Conservation (phyloP, 139 green algal species). For the Tetradesmus lagerheimii region DNA sequence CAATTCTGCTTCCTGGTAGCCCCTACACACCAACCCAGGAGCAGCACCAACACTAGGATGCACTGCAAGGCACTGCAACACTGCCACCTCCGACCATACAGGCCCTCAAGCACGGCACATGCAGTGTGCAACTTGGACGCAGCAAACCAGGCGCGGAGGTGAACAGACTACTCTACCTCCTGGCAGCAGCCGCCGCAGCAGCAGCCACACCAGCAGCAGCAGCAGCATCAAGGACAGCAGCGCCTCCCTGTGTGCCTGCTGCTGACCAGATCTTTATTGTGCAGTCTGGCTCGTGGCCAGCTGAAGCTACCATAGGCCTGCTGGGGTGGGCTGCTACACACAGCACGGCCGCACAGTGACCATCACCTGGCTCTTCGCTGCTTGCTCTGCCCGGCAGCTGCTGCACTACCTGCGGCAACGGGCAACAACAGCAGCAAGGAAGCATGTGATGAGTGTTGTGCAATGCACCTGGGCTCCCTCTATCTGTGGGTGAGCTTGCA, state of each 20-base stretch:
- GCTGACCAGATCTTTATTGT: constrained; percentile 79
- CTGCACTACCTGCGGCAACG: constrained; percentile 54
- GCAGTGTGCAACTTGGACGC: no score
- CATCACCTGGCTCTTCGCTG: constrained; percentile 54
- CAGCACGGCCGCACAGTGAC: constrained; percentile 71
- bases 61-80: no score
- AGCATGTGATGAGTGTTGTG: not conserved
- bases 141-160: no score
- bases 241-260: not conserved
- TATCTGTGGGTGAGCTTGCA: not conserved
- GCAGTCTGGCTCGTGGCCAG: constrained; percentile 67
- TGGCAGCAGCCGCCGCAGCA: no score
- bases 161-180: no score
- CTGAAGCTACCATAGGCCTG: constrained; percentile 57
- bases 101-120: no score
- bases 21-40: no score
- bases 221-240: not conserved
- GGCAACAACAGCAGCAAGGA: not conserved
- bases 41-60: no score
- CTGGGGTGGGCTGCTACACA: constrained; percentile 60
- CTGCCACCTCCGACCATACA: no score
- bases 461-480: no score
- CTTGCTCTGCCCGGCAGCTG: constrained; percentile 52
- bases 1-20: no score
- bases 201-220: not conserved